A percentile compares a stretch with the other conserved stretches of the same genome.
Conservation (phyloP, 306 rosid species). For the Castanea sativa region DNA sequence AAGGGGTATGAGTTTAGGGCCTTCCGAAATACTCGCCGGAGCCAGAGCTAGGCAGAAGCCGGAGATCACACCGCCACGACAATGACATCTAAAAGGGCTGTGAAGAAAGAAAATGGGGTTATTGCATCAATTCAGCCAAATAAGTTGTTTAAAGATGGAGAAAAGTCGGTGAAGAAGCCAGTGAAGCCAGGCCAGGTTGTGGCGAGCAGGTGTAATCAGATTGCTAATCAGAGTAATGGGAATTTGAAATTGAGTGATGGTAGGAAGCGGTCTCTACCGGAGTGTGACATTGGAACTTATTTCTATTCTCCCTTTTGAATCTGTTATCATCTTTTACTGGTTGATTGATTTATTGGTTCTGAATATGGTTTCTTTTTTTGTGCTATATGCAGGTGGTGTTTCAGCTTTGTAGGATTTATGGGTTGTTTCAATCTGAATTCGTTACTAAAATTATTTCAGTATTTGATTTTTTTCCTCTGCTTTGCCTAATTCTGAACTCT, state of each 20-base stretch:
- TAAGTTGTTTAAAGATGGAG: conserved; percentile 74
- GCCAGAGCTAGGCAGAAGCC: conserved; percentile 36
- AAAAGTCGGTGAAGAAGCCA: conserved; percentile 50
- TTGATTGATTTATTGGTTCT: no score
- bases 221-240: conserved; percentile 15
- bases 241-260: conserved; percentile 37
- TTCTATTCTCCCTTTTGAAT: no score
- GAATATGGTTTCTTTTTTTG: no score
- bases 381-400: no score
- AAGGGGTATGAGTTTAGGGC: conserved; percentile 80
- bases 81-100: conserved; percentile 36
- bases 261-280: conserved; percentile 65
- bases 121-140: conserved; percentile 53
- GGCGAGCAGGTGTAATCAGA: conserved; percentile 70
- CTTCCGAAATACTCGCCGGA: conserved; percentile 57
- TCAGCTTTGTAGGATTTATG: no score
- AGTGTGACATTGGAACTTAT: no score
- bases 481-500: no score
- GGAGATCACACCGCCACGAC: conserved; percentile 59
- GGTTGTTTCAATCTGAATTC: no score
- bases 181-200: conserved; percentile 66
- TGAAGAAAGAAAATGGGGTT: conserved; percentile 53
- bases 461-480: no score
- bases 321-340: no score
- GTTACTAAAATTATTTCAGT: no score